A percentile compares a stretch with the other conserved stretches of the same genome.
Evolutionary conservation across 768 basidiomycete genomes (phyloP).

Genomic region (Russula olivacea): DNA sequence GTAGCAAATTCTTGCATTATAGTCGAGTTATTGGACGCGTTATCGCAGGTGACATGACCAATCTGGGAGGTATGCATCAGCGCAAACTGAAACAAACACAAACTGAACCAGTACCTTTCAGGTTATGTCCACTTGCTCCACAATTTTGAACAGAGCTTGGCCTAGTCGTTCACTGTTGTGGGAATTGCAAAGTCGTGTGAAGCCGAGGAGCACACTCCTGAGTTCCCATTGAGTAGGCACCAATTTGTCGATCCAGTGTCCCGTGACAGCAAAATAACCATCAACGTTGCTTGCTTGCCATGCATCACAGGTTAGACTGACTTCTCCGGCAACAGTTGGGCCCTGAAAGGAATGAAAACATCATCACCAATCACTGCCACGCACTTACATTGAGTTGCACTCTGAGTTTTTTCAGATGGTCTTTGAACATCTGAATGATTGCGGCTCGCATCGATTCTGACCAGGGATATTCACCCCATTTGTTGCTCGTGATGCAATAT

Average conservation of each 20-base stretch:
- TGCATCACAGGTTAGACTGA: background rate
- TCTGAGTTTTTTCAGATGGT: slow-evolving; percentile 11
- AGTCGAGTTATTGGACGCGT: background rate
- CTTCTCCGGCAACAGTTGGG: background rate
- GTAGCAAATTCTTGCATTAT: background rate
- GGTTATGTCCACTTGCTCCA: background rate
- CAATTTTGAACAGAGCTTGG: background rate
- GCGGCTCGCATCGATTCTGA: slow-evolving; percentile 26
- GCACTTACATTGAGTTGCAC: background rate
- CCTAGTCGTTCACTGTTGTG: background rate
- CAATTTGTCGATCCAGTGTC: background rate
- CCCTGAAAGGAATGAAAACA: background rate
- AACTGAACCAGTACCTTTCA: background rate
- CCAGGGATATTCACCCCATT: slow-evolving; percentile 36
- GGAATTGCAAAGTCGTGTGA: background rate
- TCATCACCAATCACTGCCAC: background rate
- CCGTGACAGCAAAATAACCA: background rate
- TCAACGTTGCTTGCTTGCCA: background rate
- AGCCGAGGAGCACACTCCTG: background rate
- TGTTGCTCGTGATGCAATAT: slow-evolving; percentile 27
- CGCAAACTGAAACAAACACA: too few relatives aligned
- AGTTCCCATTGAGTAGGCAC: background rate
- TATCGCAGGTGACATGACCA: background rate
- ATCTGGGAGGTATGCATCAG: background rate
- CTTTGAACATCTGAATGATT: slow-evolving; percentile 32